These are phyloP conservation scores for Acephala macrosclerotiorum DNA, from an alignment of 2,329 filamentous ascomycete species.

Conservation along the genomic window DNA sequence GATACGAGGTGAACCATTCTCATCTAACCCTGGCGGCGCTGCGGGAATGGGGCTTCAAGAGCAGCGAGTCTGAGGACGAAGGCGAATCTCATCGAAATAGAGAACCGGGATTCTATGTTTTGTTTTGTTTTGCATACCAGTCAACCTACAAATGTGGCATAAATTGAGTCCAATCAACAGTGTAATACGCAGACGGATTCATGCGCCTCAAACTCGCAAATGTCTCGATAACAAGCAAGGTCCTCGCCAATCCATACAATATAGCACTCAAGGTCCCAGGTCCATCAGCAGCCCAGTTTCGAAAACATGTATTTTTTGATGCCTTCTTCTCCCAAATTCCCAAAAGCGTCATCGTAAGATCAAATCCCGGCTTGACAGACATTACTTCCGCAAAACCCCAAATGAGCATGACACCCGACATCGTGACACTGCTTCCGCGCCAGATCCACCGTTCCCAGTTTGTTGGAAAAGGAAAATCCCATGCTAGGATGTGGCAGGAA, in stretches of 20 bases:
- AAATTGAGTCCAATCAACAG: background rate
- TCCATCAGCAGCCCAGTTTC: background rate
- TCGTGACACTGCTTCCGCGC: background rate
- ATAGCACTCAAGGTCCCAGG: background rate
- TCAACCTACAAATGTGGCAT: background rate
- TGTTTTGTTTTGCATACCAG: no score
- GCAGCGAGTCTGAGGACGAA: no score
- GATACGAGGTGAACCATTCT: no score
- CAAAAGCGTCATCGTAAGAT: background rate
- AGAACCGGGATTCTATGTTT: no score
- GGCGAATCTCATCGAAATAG: no score
- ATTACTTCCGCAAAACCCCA: background rate
- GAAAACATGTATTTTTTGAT: background rate
- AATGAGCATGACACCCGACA: background rate
- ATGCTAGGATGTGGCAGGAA: background rate
- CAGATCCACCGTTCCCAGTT: background rate
- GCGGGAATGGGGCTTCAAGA: no score
- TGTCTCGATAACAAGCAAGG: background rate
- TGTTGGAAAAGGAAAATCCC: background rate
- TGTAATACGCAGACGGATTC: background rate
- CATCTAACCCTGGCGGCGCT: no score
- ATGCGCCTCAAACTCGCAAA: background rate
- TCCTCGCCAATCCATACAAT: background rate
- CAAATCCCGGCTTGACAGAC: background rate
- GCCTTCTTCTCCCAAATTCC: background rate